Conservation (phyloP, 1,284 basidiomycete species). For the Rhodotorula sp. region DNA sequence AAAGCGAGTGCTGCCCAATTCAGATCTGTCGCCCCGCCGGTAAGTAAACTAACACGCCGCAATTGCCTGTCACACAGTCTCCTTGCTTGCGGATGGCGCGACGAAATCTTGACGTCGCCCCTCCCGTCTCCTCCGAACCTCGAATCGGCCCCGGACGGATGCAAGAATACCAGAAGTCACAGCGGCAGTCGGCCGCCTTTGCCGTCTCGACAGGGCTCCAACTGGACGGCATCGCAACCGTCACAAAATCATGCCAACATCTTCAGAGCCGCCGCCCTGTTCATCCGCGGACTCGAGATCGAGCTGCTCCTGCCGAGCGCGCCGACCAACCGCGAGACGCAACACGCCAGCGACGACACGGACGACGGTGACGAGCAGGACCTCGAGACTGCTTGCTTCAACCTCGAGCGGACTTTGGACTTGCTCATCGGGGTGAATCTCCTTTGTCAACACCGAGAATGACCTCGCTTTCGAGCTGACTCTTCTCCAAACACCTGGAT, state of each 20-base stretch:
- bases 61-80: neutral
- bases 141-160: neutral
- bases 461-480: neutral
- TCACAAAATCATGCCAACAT: neutral
- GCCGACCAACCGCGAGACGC: neutral
- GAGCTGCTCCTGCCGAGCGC: neutral
- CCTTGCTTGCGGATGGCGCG: neutral
- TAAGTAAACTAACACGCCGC: neutral
- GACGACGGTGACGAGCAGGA: conserved; percentile 23
- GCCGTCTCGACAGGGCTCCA: neutral
- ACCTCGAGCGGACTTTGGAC: conserved; percentile 30
- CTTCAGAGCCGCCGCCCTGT: neutral
- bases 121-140: neutral
- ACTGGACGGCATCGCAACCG: no score
- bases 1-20: conserved; percentile 25
- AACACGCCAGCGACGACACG: neutral
- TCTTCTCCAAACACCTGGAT: neutral
- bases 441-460: no score
- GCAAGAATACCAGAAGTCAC: no score
- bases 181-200: neutral
- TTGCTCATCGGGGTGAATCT: conserved; percentile 31
- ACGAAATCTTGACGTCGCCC: conserved; percentile 6
- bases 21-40: neutral
- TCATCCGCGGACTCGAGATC: neutral
- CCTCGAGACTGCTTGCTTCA: conserved; percentile 25